Percentiles rank a stretch among this genome's conserved stretches.
phyloP scores from a whole-genome alignment of 306 rosid species.

The Mimosa bimucronata region DNA sequence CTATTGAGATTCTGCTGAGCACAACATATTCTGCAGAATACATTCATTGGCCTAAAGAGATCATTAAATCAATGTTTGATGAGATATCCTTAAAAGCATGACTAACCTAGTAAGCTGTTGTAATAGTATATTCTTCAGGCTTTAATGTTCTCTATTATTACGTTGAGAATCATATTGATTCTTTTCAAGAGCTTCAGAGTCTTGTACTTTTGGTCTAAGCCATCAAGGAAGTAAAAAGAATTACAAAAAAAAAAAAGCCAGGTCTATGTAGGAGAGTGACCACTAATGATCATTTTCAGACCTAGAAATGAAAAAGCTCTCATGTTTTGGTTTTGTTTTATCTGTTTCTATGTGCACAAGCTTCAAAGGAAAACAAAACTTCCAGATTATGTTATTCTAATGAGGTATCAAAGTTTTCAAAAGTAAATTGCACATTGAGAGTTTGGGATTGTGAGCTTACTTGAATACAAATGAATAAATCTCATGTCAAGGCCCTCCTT shows the following conservation, averaged over 20 bases:
- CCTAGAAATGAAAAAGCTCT: conserved; percentile 1
- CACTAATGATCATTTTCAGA: not conserved
- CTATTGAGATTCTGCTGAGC: conserved; percentile 34
- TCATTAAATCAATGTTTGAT: conserved; percentile 34
- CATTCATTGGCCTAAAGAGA: conserved; percentile 35
- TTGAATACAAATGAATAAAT: conserved; percentile 44
- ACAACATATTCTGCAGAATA: conserved; percentile 11
- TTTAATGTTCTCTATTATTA: conserved; percentile 39
- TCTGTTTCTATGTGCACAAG: conserved; percentile 27
- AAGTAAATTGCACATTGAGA: conserved; percentile 10
- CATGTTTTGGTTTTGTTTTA: conserved; percentile 26
- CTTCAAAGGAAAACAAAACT: not conserved
- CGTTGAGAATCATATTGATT: conserved; percentile 26
- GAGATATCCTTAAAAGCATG: conserved; percentile 38
- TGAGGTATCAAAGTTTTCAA: not conserved
- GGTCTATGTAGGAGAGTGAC: not conserved
- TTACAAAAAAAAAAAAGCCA: conserved; percentile 12
- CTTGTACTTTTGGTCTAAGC: conserved; percentile 43
- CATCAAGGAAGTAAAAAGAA: conserved; percentile 10
- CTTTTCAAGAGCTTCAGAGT: conserved; percentile 36
- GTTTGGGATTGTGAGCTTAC: conserved; percentile 44
- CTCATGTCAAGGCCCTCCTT: conserved; percentile 42
- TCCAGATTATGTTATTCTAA: not conserved
- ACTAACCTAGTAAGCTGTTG: conserved; percentile 33
- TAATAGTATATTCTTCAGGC: conserved; percentile 43